Evolutionary conservation across 495 filamentous ascomycete genomes (phyloP).

Genomic region (Parmelia sp.): DNA sequence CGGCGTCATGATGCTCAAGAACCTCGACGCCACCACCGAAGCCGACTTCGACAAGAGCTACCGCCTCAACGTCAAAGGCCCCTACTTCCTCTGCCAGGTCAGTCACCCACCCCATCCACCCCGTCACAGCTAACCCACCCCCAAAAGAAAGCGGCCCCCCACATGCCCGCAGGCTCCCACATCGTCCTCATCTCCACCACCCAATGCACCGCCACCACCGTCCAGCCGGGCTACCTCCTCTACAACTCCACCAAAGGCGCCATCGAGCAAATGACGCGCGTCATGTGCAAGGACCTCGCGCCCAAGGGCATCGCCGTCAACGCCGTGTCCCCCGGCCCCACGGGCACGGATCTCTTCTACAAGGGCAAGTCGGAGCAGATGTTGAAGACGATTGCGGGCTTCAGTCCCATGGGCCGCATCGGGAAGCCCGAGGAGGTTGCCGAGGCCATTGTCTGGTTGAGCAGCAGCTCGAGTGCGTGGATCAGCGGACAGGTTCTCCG

Average conservation of each 20-base stretch:
- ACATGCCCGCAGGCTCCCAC: constrained; percentile 51
- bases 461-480: constrained; percentile 48
- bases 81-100: constrained; percentile 58
- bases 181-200: constrained; percentile 58
- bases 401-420: constrained; percentile 50
- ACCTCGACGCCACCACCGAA: constrained; percentile 53
- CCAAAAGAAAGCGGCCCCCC: constrained; percentile 50
- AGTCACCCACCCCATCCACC: constrained; percentile 9
- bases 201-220: constrained; percentile 37
- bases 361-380: constrained; percentile 55
- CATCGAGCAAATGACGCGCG: constrained; percentile 61
- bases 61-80: constrained; percentile 59
- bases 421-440: constrained; percentile 61
- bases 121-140: background rate
- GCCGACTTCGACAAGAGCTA: constrained; percentile 52
- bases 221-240: constrained; percentile 55
- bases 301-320: constrained; percentile 58
- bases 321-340: constrained; percentile 58
- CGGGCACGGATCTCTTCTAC: constrained; percentile 59
- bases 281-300: constrained; percentile 59
- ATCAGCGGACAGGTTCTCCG: constrained; percentile 53
- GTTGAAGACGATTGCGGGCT: constrained; percentile 45
- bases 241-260: constrained; percentile 62
- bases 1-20: constrained; percentile 46
- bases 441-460: constrained; percentile 48